phyloP scores from a whole-genome alignment of 768 basidiomycete genomes.

The Mycena epipterygia region DNA sequence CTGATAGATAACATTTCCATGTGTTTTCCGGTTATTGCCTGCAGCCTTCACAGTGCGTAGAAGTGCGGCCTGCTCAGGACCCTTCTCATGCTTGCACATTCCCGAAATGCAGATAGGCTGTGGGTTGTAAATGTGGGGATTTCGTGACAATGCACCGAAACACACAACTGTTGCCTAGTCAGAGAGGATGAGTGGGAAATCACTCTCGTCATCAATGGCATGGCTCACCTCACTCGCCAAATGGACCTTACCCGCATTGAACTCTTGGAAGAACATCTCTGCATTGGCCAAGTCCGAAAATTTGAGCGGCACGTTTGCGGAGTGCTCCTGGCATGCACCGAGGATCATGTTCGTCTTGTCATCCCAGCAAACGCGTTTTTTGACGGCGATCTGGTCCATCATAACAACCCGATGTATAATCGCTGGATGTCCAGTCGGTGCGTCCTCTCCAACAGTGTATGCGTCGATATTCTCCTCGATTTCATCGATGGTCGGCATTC shows the following conservation, averaged over 20 bases:
- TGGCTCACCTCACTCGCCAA: constrained; percentile 31
- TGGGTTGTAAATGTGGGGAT: constrained; percentile 22
- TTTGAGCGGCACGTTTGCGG: constrained; percentile 25
- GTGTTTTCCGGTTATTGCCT: not conserved
- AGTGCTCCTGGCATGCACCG: constrained; percentile 42
- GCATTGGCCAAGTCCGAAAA: constrained; percentile 31
- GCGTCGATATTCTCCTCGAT: constrained; percentile 17
- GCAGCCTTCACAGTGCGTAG: constrained; percentile 17
- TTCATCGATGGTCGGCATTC: not conserved
- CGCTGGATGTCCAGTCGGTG: not conserved
- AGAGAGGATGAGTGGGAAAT: not conserved
- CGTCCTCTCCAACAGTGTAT: constrained; percentile 10
- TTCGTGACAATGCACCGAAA: constrained; percentile 26
- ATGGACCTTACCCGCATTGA: constrained; percentile 14
- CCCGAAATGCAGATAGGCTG: constrained; percentile 35
- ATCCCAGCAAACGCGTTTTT: constrained; percentile 38
- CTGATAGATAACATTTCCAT: constrained; percentile 14
- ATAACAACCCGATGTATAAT: constrained; percentile 29
- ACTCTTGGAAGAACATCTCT: not conserved
- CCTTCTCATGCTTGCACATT: constrained; percentile 36
- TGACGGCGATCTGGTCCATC: constrained; percentile 40
- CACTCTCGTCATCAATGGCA: not conserved
- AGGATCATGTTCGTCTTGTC: constrained; percentile 38
- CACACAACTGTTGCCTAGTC: constrained; percentile 32
- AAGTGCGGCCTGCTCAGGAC: constrained; percentile 23